These are phyloP conservation scores for Suhomyces sp. DNA, from an alignment of 805 yeast species.

Conservation along the genomic window DNA sequence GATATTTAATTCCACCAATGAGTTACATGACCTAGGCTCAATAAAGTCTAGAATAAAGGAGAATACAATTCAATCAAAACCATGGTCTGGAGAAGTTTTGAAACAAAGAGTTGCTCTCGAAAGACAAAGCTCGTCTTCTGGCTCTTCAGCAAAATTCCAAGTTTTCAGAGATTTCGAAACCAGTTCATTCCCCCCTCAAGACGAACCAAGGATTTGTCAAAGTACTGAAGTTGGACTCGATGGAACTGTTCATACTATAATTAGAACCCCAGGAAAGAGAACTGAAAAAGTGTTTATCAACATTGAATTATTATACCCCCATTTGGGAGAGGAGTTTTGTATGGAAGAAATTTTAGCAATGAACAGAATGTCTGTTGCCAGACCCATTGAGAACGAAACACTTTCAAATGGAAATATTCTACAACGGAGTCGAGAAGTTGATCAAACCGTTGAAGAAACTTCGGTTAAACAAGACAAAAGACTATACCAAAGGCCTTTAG, in stretches of 20 bases:
- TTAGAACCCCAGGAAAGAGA: constrained; percentile 56
- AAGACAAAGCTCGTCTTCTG: constrained; percentile 18
- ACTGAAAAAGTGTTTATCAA: constrained; percentile 61
- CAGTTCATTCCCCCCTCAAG: constrained; percentile 6
- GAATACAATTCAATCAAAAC: constrained; percentile 51
- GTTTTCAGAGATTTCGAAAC: constrained; percentile 24
- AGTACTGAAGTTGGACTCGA: constrained; percentile 10
- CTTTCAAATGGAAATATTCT: background rate
- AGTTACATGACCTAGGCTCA: constrained; percentile 52
- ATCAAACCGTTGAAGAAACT: too few species aligned
- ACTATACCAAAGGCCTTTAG: background rate
- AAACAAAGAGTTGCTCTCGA: constrained; percentile 33
- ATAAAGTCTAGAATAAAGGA: constrained; percentile 59
- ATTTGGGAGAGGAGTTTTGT: constrained; percentile 51
- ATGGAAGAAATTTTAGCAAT: constrained; percentile 64
- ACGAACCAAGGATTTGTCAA: constrained; percentile 5
- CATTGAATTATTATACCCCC: constrained; percentile 54
- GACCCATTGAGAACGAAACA: too few species aligned
- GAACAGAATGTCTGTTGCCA: too few species aligned
- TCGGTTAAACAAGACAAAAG: background rate
- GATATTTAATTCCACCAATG: constrained; percentile 22
- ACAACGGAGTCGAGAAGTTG: too few species aligned
- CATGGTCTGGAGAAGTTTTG: constrained; percentile 67
- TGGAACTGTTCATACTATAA: constrained; percentile 47
- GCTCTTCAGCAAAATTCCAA: constrained; percentile 27